These are phyloP conservation scores for Saccharum spontaneum DNA, from an alignment of 176 grass and related monocot genomes.

Conservation along the genomic window DNA sequence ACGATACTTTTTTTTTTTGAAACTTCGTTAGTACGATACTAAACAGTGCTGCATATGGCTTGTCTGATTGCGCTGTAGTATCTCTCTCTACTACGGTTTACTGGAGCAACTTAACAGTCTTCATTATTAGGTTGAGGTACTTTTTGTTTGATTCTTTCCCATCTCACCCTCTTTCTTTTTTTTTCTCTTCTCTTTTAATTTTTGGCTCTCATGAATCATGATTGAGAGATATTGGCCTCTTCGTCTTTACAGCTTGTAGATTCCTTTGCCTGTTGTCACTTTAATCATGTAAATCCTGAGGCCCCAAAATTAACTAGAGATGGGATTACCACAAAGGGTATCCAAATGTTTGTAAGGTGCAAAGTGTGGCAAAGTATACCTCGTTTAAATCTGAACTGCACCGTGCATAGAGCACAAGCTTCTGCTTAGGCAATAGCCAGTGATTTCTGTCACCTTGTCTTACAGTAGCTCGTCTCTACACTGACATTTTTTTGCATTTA, in stretches of 20 bases:
- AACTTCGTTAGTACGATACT: neutral
- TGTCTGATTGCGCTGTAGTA: neutral
- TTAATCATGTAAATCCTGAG: conserved; percentile 50
- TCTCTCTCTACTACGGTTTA: neutral
- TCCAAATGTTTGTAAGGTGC: neutral
- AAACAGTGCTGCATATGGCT: neutral
- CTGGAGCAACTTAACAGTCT: conserved; percentile 12
- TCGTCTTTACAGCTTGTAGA: conserved; percentile 54
- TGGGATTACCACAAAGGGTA: conserved; percentile 23
- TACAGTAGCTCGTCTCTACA: neutral
- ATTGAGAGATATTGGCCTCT: conserved; percentile 37
- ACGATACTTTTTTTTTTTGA: neutral
- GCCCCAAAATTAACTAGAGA: conserved; percentile 22
- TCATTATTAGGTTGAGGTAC: conserved; percentile 22
- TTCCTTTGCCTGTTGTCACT: conserved; percentile 37
- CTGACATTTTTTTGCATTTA: neutral
- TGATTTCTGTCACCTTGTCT: neutral
- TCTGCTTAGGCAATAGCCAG: neutral
- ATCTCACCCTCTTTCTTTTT: neutral
- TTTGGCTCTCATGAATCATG: conserved; percentile 16
- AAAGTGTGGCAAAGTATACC: neutral
- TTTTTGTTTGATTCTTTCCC: conserved; percentile 2
- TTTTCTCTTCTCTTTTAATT: neutral
- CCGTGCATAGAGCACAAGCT: neutral
- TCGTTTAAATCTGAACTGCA: neutral